phyloP scores from a whole-genome alignment of 345 rosid genomes.

The Aquilaria yunnanensis region DNA sequence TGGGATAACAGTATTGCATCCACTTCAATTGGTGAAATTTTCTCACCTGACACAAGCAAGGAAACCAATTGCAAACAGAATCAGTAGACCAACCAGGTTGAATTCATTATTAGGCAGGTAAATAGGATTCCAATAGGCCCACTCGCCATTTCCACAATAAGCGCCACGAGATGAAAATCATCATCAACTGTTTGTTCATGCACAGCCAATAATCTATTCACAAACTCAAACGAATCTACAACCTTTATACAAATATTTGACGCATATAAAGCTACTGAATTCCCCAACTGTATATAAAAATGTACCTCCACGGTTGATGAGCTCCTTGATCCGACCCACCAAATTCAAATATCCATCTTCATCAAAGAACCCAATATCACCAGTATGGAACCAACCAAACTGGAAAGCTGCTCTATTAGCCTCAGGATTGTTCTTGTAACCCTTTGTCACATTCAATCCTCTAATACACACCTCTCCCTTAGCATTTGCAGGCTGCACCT shows the following conservation, averaged over 20 bases:
- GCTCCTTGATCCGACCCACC: conserved; percentile 96
- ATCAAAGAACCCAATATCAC: conserved; percentile 74
- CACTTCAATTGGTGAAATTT: conserved; percentile 91
- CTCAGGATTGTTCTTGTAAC: conserved; percentile 85
- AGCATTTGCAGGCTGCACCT: conserved; percentile 18
- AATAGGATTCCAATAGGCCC: too few species aligned
- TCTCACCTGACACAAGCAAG: conserved; percentile 58
- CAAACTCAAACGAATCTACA: neutral
- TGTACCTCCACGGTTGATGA: conserved; percentile 93
- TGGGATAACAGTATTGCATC: conserved; percentile 77
- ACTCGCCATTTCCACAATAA: too few species aligned
- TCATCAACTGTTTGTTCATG: neutral
- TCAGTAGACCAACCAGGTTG: conserved; percentile 9
- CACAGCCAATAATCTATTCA: conserved; percentile 7
- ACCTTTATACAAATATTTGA: too few species aligned
- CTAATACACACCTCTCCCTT: conserved; percentile 70
- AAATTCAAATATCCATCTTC: conserved; percentile 80
- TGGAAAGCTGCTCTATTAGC: conserved; percentile 74
- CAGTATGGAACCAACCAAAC: conserved; percentile 96
- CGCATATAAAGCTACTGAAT: too few species aligned
- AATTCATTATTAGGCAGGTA: conserved; percentile 3
- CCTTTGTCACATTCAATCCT: conserved; percentile 86
- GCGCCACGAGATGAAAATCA: too few species aligned
- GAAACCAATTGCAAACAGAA: neutral
- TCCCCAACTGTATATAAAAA: neutral